Evolutionary conservation across 176 grass and related monocot genomes (phyloP).

Genomic region (Puya raimondii): DNA sequence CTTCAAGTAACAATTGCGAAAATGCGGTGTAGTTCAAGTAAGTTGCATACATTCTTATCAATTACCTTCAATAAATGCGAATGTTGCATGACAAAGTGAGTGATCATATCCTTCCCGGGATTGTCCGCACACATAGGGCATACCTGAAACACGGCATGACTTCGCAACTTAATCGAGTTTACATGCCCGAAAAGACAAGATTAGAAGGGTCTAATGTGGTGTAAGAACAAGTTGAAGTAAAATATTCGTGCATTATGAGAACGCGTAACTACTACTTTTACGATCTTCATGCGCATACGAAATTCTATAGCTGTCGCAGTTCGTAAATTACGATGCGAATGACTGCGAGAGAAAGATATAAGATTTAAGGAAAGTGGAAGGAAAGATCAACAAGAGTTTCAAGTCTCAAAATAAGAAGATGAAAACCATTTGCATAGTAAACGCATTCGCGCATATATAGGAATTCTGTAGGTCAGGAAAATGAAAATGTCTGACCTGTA

Average conservation of each 20-base stretch:
- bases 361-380: too few species aligned
- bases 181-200: not conserved
- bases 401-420: too few species aligned
- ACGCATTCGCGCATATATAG: too few species aligned
- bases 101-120: conserved; percentile 60
- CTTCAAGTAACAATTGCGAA: not conserved
- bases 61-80: conserved; percentile 60
- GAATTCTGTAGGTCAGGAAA: too few species aligned
- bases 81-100: conserved; percentile 59
- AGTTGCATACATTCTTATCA: not conserved
- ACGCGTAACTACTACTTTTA: not conserved
- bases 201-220: not conserved
- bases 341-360: too few species aligned
- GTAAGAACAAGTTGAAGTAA: not conserved
- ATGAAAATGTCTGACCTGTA: too few species aligned
- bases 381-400: too few species aligned
- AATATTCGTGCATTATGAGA: not conserved
- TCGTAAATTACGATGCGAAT: not conserved
- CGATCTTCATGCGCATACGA: not conserved
- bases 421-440: too few species aligned
- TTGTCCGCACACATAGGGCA: conserved; percentile 72
- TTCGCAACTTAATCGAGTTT: not conserved
- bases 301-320: not conserved
- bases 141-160: conserved; percentile 36
- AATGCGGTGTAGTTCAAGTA: not conserved